These are phyloP conservation scores for Jaltomata sinuosa DNA, from an alignment of 257 asterid genomes.

Conservation along the genomic window DNA sequence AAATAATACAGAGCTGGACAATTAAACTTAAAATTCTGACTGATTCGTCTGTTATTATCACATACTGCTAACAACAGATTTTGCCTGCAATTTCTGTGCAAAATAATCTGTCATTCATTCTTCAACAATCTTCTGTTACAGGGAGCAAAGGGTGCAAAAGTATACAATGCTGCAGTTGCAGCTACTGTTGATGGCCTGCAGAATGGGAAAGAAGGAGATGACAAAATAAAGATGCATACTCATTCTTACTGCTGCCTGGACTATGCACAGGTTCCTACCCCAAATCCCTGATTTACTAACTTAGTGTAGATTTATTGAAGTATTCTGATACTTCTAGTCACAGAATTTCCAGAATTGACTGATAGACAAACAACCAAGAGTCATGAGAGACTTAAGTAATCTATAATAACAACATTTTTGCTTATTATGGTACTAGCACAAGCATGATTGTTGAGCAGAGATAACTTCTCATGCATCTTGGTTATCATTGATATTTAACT, in stretches of 20 bases:
- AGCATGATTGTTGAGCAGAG: background rate
- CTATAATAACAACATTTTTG: background rate
- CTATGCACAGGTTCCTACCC: slow-evolving; percentile 67
- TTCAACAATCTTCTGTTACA: slow-evolving; percentile 15
- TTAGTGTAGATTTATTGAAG: background rate
- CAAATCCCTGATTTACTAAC: background rate
- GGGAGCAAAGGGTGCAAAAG: slow-evolving; percentile 83
- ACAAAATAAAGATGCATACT: slow-evolving; percentile 75
- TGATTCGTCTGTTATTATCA: background rate
- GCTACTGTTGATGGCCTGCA: slow-evolving; percentile 50
- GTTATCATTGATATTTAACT: background rate
- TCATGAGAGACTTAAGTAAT: background rate
- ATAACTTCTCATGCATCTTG: background rate
- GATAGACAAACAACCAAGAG: background rate
- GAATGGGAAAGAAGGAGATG: slow-evolving; percentile 76
- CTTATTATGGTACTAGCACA: background rate
- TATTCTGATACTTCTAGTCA: background rate
- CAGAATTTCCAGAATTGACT: background rate
- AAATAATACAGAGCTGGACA: no score
- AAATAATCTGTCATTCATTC: background rate
- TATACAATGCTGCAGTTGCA: slow-evolving; percentile 72
- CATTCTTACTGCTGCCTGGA: slow-evolving; percentile 91
- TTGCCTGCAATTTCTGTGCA: background rate
- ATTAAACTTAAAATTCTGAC: no score
- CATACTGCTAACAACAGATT: background rate